Evolutionary conservation across 192 early-diverging fungal genomes (phyloP), one percentile per base, ranked within the genome.

Genomic region (Coemansia erecta): DNA sequence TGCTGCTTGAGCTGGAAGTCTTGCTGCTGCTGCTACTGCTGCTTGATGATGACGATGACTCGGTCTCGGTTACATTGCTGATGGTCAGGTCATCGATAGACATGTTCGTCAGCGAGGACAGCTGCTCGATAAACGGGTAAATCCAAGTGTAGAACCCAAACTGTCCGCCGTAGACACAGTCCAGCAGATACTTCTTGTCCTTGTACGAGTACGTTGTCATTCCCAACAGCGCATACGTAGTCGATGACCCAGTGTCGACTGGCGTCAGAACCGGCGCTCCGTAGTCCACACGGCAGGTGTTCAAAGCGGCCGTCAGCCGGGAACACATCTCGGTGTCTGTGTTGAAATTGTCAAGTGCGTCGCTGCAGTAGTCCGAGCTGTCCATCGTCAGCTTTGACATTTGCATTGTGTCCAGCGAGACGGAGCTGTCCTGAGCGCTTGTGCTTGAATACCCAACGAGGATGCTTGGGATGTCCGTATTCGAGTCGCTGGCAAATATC

Each of bases 121-220:
- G 22, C 47, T 23, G 9, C 11, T 45, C 12, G 12, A 54, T 54
- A 54, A 63, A 63, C 13, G 61, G 61, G 17, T 63, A 63, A 0
- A 63, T 17, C 61, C 61, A 63, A 8, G 51, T 54, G 48, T 63
- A 63, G 31, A 54, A 63, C 8, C 61, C 61, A 39, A 53, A 54
- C 12, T 41, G 13, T 12, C 61, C 52, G 13, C 42, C 39, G 10
- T 48, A 33, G 0, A 45, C 43, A 8, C 61, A 63, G 18, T 19
- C 19, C 60, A 53, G 41, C 13, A 39, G 4, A 43, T 8, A 8
- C 0, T 13, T 24, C 5, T 35, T 18, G 15, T 42, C 40, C 18
- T 55, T 37, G 39, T 42, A 55, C n/a, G 61, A 53, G 14, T 54
- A 28, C 7, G 61, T 35, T 8, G 61, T 63, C 22, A 63, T 50